Base-by-base conservation (phyloP, 805 yeast species). In the Hanseniaspora singularis region DNA sequence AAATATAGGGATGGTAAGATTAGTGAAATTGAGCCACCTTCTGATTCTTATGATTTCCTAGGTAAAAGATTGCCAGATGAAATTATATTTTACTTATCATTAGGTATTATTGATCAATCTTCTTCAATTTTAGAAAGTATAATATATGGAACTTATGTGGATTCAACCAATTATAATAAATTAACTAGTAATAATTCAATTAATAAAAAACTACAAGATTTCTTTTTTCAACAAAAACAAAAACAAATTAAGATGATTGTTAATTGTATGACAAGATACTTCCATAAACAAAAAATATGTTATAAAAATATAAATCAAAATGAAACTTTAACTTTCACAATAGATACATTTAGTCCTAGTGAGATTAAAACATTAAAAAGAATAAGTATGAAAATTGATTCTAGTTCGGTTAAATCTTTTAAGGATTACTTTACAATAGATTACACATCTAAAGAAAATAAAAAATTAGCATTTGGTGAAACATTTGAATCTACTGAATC, bases 51-150 rank as follows among this genome's bases (percentile, higher is more conserved):
- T 59, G 87, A 79, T 38, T 73, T 87, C 39, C 71, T 92, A 40
- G 86, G 94, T 9, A 85, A 82, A 60, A 74, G 88, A 57, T 67
- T 92, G 43, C 94, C 96, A 1, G 82, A 85, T 46, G 97, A 88
- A 63, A 70, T 81, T 34, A 80, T 76, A 56, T 87, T 80, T 59
- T 92, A 86, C 61, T 76, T 76, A 57, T 80, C 94, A 1, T 62
- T 81, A 49, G 97, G 96, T 1, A 59, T 88, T 20, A 65, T 81
- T 11, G 74, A 44, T 10, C 23, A 31, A 5, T 32, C 37, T 8
- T 15, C 23, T 5, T 12, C 32, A 22, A 22, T 18, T 24, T 31
- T 44, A 11, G 48, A 44, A 37, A 24, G 37, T 15, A 44, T 44
- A 3, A 27, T 33, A 2, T 44, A 44, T 31, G 48, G 48, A 23